Evolutionary conservation across 495 filamentous ascomycete species (phyloP).

Genomic region (Acidomyces sp.): DNA sequence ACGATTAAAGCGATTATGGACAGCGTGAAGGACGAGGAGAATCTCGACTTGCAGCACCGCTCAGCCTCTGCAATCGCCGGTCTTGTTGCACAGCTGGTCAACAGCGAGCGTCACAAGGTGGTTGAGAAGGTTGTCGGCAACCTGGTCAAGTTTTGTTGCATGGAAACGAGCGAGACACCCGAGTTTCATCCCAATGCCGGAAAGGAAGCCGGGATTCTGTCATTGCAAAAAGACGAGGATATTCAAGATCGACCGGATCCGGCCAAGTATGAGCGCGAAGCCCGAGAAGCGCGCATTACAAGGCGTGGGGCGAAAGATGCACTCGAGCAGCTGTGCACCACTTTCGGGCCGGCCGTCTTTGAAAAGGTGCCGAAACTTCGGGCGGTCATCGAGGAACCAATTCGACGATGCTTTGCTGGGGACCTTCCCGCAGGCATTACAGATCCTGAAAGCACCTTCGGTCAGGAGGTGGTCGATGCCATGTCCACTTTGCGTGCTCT

Average conservation of each 20-base stretch:
- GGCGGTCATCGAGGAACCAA: slow-evolving; percentile 63
- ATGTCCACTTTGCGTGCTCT: slow-evolving; percentile 86
- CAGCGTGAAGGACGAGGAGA: slow-evolving; percentile 90
- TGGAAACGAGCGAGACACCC: slow-evolving; percentile 92
- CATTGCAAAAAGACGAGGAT: slow-evolving; percentile 92
- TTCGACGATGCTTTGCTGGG: slow-evolving; percentile 62
- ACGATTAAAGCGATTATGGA: slow-evolving; percentile 97
- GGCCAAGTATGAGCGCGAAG: slow-evolving; percentile 73
- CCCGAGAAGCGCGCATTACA: slow-evolving; percentile 73
- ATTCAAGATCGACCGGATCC: slow-evolving; percentile 83
- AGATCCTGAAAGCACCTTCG: slow-evolving; percentile 54
- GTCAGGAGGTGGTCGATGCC: slow-evolving; percentile 86
- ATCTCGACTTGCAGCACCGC: slow-evolving; percentile 73
- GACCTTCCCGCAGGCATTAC: slow-evolving; percentile 53
- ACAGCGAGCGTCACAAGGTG: slow-evolving; percentile 57
- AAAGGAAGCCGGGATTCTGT: slow-evolving; percentile 67
- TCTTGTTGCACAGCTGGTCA: slow-evolving; percentile 75
- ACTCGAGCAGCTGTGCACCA: slow-evolving; percentile 69
- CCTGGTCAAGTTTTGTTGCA: slow-evolving; percentile 88
- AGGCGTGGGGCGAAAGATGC: slow-evolving; percentile 88
- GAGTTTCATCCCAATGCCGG: slow-evolving; percentile 71
- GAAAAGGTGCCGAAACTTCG: slow-evolving; percentile 68
- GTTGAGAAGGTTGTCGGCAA: slow-evolving; percentile 91
- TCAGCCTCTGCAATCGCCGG: slow-evolving; percentile 70
- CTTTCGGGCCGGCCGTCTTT: slow-evolving; percentile 64